Conservation (phyloP, 2,329 filamentous ascomycete genomes). For the Diaporthe ampelina region DNA sequence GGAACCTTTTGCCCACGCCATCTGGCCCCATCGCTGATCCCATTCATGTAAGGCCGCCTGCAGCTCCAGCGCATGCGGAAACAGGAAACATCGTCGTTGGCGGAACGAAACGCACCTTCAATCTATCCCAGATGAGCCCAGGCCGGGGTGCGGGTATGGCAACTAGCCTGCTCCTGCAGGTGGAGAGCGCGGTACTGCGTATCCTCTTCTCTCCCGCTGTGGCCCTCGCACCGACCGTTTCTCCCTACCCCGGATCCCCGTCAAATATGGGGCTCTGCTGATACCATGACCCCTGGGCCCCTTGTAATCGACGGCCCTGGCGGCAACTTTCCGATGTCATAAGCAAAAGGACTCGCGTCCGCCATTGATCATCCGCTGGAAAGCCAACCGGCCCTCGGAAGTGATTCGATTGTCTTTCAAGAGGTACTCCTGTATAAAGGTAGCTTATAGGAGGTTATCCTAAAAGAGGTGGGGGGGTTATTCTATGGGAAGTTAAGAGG, state of each 20-base stretch:
- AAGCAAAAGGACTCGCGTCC: background rate
- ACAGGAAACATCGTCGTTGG: constrained; percentile 30
- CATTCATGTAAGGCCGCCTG: background rate
- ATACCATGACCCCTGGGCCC: constrained; percentile 26
- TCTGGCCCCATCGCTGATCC: constrained; percentile 19
- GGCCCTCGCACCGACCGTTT: background rate
- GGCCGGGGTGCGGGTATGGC: background rate
- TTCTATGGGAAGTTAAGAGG: too few relatives aligned
- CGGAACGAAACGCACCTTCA: constrained; percentile 27
- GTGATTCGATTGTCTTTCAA: background rate
- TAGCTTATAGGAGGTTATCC: too few relatives aligned
- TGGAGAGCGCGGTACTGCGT: constrained; percentile 15
- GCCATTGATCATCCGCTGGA: background rate
- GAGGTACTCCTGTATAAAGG: too few relatives aligned
- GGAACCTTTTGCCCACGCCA: constrained; percentile 26
- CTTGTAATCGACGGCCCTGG: constrained; percentile 26
- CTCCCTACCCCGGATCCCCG: constrained; percentile 35
- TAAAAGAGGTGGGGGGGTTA: too few relatives aligned
- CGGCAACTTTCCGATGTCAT: constrained; percentile 24
- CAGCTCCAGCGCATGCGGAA: background rate
- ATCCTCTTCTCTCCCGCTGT: constrained; percentile 5
- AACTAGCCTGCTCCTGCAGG: constrained; percentile 7
- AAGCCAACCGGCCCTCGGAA: background rate
- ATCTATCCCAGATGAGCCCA: constrained; percentile 29
- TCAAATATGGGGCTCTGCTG: constrained; percentile 34